phyloP scores from a whole-genome alignment of 176 grass and related monocot species.

The Oryza glaberrima region DNA sequence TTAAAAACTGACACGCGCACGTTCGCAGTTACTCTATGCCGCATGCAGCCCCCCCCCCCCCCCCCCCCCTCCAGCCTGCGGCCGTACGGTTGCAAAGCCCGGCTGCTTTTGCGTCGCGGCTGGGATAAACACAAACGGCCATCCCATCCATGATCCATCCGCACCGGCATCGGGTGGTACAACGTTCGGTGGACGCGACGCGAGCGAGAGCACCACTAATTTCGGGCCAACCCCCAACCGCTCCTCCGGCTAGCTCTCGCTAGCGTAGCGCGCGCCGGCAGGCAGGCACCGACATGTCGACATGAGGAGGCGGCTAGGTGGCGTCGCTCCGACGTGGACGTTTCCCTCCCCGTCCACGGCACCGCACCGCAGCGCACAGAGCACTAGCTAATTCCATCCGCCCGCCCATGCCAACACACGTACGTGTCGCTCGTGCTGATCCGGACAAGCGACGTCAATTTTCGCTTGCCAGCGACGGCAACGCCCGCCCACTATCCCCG shows the following conservation, averaged over 20 bases:
- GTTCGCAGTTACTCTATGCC: background rate
- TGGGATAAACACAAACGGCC: background rate
- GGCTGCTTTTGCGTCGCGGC: background rate
- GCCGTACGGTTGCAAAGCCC: background rate
- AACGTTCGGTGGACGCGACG: background rate
- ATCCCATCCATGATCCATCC: background rate
- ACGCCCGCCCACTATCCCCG: conserved; percentile 21
- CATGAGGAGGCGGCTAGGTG: background rate
- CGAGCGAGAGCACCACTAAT: background rate
- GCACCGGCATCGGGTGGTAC: background rate
- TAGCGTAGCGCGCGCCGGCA: background rate
- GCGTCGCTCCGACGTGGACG: conserved; percentile 58
- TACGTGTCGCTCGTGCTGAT: background rate
- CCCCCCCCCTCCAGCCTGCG: background rate
- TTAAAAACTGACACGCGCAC: conserved; percentile 1
- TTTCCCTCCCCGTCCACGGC: conserved; percentile 59
- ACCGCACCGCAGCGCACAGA: background rate
- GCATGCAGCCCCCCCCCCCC: background rate
- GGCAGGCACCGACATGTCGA: background rate
- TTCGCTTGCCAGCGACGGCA: conserved; percentile 44
- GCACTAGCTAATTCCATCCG: background rate
- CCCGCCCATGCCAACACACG: background rate
- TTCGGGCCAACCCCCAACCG: background rate
- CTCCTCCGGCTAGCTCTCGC: background rate
- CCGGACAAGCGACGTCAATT: conserved; percentile 45